Conservation (phyloP, 495 filamentous ascomycete species). For the Sporormia fimetaria region DNA sequence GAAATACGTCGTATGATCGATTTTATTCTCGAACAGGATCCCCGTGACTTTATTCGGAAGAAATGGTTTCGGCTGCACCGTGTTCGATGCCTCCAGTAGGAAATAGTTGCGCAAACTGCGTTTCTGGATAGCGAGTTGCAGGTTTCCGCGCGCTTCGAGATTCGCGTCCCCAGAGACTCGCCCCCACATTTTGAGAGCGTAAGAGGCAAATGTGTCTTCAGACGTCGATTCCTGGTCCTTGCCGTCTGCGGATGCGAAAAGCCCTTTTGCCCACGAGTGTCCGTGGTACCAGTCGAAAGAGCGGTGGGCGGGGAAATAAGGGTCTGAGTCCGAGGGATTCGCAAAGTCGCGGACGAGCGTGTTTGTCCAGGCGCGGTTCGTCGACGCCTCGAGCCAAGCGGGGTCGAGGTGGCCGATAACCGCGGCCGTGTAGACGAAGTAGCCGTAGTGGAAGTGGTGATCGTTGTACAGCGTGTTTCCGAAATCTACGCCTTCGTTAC, state of each 20-base stretch:
- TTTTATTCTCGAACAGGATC: conserved; percentile 94
- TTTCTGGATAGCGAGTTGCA: conserved; percentile 68
- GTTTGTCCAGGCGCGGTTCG: conserved; percentile 72
- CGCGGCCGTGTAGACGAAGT: conserved; percentile 83
- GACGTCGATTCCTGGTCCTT: conserved; percentile 89
- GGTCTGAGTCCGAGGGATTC: conserved; percentile 61
- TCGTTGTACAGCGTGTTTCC: conserved; percentile 66
- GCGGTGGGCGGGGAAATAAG: conserved; percentile 74
- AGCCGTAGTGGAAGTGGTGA: conserved; percentile 89
- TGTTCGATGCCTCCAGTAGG: conserved; percentile 57
- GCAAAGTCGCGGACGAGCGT: conserved; percentile 46
- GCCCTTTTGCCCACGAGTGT: conserved; percentile 90
- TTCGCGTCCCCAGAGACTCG: conserved; percentile 56
- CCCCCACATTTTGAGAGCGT: conserved; percentile 93
- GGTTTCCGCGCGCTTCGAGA: conserved; percentile 76
- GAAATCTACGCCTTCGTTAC: conserved; percentile 47
- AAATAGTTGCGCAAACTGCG: conserved; percentile 70
- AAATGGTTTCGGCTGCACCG: conserved; percentile 65
- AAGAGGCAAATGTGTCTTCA: conserved; percentile 74
- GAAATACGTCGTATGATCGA: conserved; percentile 93
- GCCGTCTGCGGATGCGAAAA: conserved; percentile 83
- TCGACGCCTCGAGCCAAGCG: conserved; percentile 48
- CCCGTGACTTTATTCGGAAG: conserved; percentile 78
- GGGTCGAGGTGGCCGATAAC: conserved; percentile 74
- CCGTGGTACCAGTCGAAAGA: conserved; percentile 91